phyloP scores from a whole-genome alignment of 306 rosid genomes.

The Pueraria montana region DNA sequence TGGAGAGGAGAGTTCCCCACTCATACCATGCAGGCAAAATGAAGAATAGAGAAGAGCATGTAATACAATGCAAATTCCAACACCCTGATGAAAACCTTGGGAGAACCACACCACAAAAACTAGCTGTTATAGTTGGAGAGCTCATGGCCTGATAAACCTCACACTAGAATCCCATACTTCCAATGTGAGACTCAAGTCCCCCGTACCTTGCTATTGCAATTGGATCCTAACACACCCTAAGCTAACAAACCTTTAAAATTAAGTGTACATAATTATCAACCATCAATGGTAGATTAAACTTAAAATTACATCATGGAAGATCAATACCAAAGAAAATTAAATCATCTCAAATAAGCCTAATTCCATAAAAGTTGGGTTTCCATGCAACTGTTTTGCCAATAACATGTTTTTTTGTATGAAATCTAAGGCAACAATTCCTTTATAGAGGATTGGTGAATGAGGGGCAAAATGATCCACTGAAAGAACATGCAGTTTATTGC shows the following conservation, averaged over 20 bases:
- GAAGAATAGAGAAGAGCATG: neutral
- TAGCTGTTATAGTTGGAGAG: no score
- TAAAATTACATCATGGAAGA: conserved; percentile 19
- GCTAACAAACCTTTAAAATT: neutral
- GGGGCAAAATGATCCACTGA: neutral
- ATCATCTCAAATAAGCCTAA: neutral
- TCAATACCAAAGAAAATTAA: neutral
- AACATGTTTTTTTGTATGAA: neutral
- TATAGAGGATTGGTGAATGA: neutral
- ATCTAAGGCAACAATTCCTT: neutral
- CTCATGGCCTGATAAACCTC: no score
- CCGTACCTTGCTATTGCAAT: neutral
- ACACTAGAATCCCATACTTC: no score
- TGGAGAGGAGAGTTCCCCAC: conserved; percentile 4
- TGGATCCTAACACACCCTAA: neutral
- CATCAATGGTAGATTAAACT: neutral
- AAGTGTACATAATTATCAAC: neutral
- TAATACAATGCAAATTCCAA: neutral
- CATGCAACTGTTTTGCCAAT: neutral
- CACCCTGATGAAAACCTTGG: neutral
- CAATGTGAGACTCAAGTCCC: neutral
- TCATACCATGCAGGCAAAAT: neutral
- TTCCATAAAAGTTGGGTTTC: conserved; percentile 11
- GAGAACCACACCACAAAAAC: no score
- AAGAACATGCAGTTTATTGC: conserved; percentile 1